Base-by-base conservation (phyloP, 148 eudicot species). In the Amaranthus hypochondriacus region DNA sequence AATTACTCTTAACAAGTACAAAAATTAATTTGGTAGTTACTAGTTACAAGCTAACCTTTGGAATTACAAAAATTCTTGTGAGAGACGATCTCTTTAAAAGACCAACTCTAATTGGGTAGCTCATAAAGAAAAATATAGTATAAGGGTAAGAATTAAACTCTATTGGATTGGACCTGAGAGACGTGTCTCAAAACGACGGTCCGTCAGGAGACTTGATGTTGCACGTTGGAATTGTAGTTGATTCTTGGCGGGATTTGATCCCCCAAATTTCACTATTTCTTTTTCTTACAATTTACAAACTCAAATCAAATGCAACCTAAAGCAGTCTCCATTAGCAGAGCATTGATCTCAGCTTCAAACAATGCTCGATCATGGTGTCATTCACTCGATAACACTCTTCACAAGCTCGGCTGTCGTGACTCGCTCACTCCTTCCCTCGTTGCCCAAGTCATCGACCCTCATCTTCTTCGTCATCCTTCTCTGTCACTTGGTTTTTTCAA, bases 401-500 rank as follows among this genome's bases (percentile, higher is more conserved):
- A 94, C 81, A 77, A 63, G 56, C 85, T 91, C 79, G 79, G 71
- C 13, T 77, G 80, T 76, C 95, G 97, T 42, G 73, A 87, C 78
- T 84, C 86, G 10, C 84, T 91, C 4, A 86, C 76, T 69, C 87
- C 98, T 2, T 43, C 83, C 4, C 88, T 91, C 57, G 90, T 94
- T 11, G 84, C 93, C 80, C 83, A 75, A 77, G 89, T 94, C 86
- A 91, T 93, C 77, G 95, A 93, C 81, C 95, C 97, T 5, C 81
- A 78, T 78, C 97, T 92, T 73, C 85, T 94, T 69, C 49, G 76
- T 69, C 92, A 91, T 82, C 97, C 85, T 5, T 86, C 88, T 54
- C 90, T 94, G 7, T 90, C 97, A 18, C 79, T 87, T 4, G 98
- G 97, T 9, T 89, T 94, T 85, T 91, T 94, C 90, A 78, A 91